Evolutionary conservation across 768 basidiomycete species (phyloP).

Genomic region (Lactarius trivialis): DNA sequence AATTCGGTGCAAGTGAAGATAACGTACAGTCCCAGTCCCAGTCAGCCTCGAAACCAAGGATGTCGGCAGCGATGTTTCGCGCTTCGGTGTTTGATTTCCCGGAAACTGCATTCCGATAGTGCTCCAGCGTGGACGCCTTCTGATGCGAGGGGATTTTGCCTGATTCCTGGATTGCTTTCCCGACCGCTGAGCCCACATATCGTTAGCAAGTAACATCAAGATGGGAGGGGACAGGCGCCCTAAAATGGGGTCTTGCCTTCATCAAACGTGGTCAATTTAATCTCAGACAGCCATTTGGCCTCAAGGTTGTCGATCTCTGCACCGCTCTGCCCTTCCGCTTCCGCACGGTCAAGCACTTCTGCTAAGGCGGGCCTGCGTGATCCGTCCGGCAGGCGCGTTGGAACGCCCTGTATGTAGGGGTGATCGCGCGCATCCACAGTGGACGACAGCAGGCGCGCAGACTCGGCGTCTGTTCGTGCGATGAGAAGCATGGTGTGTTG

Average conservation of each 20-base stretch:
- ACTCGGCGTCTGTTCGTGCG: constrained; percentile 89
- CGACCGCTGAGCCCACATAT: constrained; percentile 42
- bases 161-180: constrained; percentile 48
- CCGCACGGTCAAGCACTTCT: constrained; percentile 63
- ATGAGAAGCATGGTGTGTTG: constrained; percentile 85
- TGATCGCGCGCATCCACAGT: constrained; percentile 82
- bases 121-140: constrained; percentile 49
- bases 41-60: constrained; percentile 61
- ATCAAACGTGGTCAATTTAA: constrained; percentile 76
- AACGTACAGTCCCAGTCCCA: constrained; percentile 89
- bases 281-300: constrained; percentile 60
- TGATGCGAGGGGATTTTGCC: constrained; percentile 34
- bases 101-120: constrained; percentile 49
- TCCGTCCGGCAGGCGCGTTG: constrained; percentile 32
- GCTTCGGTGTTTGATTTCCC: constrained; percentile 72
- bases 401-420: constrained; percentile 65
- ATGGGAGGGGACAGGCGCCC: background rate
- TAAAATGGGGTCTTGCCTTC: constrained; percentile 46
- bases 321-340: constrained; percentile 54
- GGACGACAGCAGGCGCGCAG: constrained; percentile 75
- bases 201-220: background rate
- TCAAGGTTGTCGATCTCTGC: constrained; percentile 69
- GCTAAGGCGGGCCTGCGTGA: constrained; percentile 49
- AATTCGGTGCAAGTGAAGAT: background rate
- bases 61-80: constrained; percentile 63